Conservation (phyloP, 1,284 basidiomycete species). For the Ceratobasidium sp. region DNA sequence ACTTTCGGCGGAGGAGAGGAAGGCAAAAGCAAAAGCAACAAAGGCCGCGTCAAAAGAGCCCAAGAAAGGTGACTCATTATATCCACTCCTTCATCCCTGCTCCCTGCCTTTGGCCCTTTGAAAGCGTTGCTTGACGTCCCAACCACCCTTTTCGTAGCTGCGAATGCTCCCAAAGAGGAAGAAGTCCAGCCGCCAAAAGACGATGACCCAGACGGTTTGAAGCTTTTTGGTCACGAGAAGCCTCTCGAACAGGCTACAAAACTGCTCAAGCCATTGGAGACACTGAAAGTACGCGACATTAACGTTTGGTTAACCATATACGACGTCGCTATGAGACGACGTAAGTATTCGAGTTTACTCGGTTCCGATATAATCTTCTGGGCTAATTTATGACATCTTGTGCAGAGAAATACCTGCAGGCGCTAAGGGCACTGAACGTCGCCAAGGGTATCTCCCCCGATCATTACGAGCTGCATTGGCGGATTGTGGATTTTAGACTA, state of each 20-base stretch:
- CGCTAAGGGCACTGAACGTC: slow-evolving; percentile 75
- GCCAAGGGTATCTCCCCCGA: slow-evolving; percentile 70
- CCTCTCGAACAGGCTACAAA: slow-evolving; percentile 84
- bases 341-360: slow-evolving; percentile 62
- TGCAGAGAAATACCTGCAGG: slow-evolving; percentile 85
- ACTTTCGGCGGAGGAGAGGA: slow-evolving; percentile 80
- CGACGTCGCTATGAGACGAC: slow-evolving; percentile 84
- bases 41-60: slow-evolving; percentile 83
- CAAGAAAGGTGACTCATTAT: slow-evolving; percentile 65
- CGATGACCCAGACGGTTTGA: slow-evolving; percentile 86
- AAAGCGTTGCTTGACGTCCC: background rate
- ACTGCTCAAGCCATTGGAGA: slow-evolving; percentile 76
- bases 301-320: slow-evolving; percentile 83
- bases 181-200: slow-evolving; percentile 73
- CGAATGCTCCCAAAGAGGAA: slow-evolving; percentile 82
- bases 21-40: slow-evolving; percentile 91
- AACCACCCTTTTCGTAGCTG: slow-evolving; percentile 56
- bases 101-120: slow-evolving; percentile 50
- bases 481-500: slow-evolving; percentile 76
- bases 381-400: background rate
- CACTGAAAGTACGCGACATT: slow-evolving; percentile 66
- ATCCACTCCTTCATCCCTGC: background rate
- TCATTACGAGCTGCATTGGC: slow-evolving; percentile 78
- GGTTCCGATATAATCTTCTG: background rate
- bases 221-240: slow-evolving; percentile 74